A percentile compares a stretch with the other conserved stretches of the same genome.
phyloP scores from a whole-genome alignment of 2,329 filamentous ascomycete species.

The Cordyceps javanica region DNA sequence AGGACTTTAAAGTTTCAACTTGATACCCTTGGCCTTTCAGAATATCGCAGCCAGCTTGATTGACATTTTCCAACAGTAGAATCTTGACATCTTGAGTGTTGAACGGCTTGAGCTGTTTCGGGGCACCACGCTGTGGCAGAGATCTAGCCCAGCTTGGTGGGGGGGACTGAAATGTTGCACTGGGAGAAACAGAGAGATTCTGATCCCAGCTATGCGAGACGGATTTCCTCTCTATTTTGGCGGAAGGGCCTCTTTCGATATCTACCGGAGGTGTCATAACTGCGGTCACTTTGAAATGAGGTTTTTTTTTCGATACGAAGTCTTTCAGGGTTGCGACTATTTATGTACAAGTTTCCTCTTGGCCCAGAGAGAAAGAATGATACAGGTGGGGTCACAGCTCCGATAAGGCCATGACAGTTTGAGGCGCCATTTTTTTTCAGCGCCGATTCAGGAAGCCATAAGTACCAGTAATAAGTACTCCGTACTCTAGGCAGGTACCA shows the following conservation, averaged over 20 bases:
- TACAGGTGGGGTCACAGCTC: conserved; percentile 7
- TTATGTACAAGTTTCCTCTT: conserved; percentile 4
- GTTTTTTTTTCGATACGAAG: neutral
- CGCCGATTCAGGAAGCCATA: neutral
- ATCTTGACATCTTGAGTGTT: conserved; percentile 96
- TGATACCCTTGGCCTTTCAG: conserved; percentile 86
- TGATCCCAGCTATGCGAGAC: conserved; percentile 54
- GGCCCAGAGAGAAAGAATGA: conserved; percentile 9
- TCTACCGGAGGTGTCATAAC: conserved; percentile 43
- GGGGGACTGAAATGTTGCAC: conserved; percentile 67
- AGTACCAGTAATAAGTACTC: no score
- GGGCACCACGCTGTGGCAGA: conserved; percentile 31
- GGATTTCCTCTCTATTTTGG: conserved; percentile 26
- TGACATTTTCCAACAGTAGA: conserved; percentile 90
- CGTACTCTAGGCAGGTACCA: no score
- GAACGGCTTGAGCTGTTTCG: conserved; percentile 89
- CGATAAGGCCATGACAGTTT: conserved; percentile 1
- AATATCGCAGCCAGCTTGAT: conserved; percentile 80
- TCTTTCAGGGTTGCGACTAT: conserved; percentile 5
- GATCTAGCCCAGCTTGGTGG: conserved; percentile 54
- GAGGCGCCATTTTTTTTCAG: neutral
- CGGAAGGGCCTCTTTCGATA: conserved; percentile 35
- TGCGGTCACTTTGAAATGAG: neutral
- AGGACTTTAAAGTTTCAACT: conserved; percentile 85
- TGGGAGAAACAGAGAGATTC: conserved; percentile 66